Conservation (phyloP, 1,284 basidiomycete genomes). For the Coniophora puteana region DNA sequence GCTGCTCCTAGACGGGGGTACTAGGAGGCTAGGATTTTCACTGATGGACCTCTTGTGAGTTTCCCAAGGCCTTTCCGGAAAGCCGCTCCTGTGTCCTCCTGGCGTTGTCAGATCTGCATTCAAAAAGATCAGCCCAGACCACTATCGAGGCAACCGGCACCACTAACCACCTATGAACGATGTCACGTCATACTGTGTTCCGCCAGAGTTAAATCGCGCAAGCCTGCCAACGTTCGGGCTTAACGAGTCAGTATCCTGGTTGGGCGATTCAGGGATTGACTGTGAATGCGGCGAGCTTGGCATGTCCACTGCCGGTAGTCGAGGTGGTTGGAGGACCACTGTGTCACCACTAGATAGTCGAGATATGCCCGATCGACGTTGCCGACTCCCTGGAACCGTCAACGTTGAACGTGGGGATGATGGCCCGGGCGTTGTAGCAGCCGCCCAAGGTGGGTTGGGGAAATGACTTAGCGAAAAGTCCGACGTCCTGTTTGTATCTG, state of each 20-base stretch:
- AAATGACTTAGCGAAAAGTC: slow-evolving; percentile 71
- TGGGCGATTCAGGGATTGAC: slow-evolving; percentile 26
- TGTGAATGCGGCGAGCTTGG: slow-evolving; percentile 13
- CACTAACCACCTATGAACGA: slow-evolving; percentile 68
- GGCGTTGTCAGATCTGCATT: slow-evolving; percentile 30
- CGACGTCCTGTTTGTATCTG: slow-evolving; percentile 18
- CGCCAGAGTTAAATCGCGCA: slow-evolving; percentile 37
- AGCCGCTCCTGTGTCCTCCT: slow-evolving; percentile 4
- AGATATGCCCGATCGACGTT: neutral
- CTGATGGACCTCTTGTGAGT: slow-evolving; percentile 6
- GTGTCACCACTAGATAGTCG: no score
- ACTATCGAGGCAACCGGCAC: slow-evolving; percentile 6
- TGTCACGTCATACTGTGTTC: slow-evolving; percentile 67
- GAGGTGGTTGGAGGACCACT: slow-evolving; percentile 4
- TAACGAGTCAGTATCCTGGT: slow-evolving; percentile 25
- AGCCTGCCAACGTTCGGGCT: slow-evolving; percentile 17
- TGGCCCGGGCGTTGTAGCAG: slow-evolving; percentile 1
- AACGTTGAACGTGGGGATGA: slow-evolving; percentile 9
- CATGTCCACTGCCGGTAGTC: slow-evolving; percentile 11
- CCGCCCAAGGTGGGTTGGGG: slow-evolving; percentile 53
- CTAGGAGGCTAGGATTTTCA: no score
- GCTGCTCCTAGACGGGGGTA: no score
- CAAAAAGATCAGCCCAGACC: slow-evolving; percentile 1
- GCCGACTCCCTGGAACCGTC: no score
- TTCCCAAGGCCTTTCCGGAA: slow-evolving; percentile 5